Conservation (phyloP, 2,329 filamentous ascomycete species). For the Westerdykella sp. region DNA sequence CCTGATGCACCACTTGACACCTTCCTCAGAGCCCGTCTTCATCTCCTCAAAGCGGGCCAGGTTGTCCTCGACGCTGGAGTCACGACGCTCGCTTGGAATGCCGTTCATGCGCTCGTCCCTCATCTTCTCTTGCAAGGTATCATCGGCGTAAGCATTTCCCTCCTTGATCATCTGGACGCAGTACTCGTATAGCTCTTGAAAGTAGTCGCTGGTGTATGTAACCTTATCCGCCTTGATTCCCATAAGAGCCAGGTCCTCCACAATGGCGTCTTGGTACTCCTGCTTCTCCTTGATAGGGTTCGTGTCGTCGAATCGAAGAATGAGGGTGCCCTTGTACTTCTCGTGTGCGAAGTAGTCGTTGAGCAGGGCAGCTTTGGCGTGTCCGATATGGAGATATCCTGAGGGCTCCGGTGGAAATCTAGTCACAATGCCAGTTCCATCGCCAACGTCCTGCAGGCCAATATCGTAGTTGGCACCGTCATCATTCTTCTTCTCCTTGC, state of each 20-base stretch:
- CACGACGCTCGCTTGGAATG: conserved; percentile 72
- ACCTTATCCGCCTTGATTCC: conserved; percentile 83
- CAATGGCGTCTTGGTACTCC: conserved; percentile 89
- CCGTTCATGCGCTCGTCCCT: conserved; percentile 76
- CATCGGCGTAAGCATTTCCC: conserved; percentile 88
- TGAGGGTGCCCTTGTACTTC: conserved; percentile 83
- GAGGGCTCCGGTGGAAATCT: conserved; percentile 93
- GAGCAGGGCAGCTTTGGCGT: conserved; percentile 86
- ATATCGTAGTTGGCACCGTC: conserved; percentile 86
- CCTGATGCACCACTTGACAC: conserved; percentile 81
- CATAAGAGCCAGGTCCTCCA: conserved; percentile 85
- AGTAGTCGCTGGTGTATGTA: conserved; percentile 92
- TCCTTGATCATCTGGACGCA: conserved; percentile 78
- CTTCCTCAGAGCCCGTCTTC: conserved; percentile 76
- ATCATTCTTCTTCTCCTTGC: conserved; percentile 61
- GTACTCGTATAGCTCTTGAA: conserved; percentile 83
- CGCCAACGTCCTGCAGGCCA: conserved; percentile 73
- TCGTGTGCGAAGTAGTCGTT: conserved; percentile 97
- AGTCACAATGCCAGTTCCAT: conserved; percentile 70
- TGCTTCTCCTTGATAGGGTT: conserved; percentile 97
- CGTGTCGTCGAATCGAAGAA: conserved; percentile 93
- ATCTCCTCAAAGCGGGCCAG: conserved; percentile 86
- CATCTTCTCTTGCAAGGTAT: conserved; percentile 87
- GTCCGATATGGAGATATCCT: conserved; percentile 90
- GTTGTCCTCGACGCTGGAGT: conserved; percentile 74